phyloP scores from a whole-genome alignment of 2,329 filamentous ascomycete genomes.

The Apiospora arundinis region DNA sequence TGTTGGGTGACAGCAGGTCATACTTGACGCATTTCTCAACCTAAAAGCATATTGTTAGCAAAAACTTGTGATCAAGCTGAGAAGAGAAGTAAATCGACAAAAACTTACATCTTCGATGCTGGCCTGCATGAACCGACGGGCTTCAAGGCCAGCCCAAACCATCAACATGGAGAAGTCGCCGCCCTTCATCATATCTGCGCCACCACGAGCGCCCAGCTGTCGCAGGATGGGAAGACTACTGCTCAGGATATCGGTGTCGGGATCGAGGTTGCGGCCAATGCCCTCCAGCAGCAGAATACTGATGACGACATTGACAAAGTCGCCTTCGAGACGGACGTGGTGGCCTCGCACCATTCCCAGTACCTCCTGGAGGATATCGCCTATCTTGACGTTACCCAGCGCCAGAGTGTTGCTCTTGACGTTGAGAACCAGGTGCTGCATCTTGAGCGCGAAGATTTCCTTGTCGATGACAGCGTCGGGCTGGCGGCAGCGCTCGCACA shows the following conservation, averaged over 20 bases:
- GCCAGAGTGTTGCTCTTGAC: slow-evolving; percentile 93
- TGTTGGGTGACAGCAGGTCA: slow-evolving; percentile 85
- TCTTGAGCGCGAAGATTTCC: slow-evolving; percentile 91
- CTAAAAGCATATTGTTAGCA: slow-evolving; percentile 44
- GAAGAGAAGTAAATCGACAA: background rate
- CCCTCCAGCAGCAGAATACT: slow-evolving; percentile 93
- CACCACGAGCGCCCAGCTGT: slow-evolving; percentile 81
- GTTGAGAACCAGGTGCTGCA: slow-evolving; percentile 92
- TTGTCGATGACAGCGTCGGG: slow-evolving; percentile 87
- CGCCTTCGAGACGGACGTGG: slow-evolving; percentile 92
- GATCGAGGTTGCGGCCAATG: slow-evolving; percentile 87
- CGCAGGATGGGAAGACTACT: slow-evolving; percentile 90
- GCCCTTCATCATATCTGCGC: slow-evolving; percentile 70
- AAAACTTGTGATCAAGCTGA: slow-evolving; percentile 22
- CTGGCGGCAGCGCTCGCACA: slow-evolving; percentile 94
- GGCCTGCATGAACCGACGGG: slow-evolving; percentile 85
- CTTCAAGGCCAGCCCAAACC: slow-evolving; percentile 90
- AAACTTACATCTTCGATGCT: slow-evolving; percentile 82
- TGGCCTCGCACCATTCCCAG: slow-evolving; percentile 89
- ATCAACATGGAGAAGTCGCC: slow-evolving; percentile 86
- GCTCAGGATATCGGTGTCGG: slow-evolving; percentile 82
- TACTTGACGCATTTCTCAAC: slow-evolving; percentile 91
- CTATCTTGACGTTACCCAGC: slow-evolving; percentile 92
- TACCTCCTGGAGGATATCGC: slow-evolving; percentile 90
- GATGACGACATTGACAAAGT: slow-evolving; percentile 98